Conservation (phyloP, 2,329 filamentous ascomycete species). For the Raffaelea albimanens region DNA sequence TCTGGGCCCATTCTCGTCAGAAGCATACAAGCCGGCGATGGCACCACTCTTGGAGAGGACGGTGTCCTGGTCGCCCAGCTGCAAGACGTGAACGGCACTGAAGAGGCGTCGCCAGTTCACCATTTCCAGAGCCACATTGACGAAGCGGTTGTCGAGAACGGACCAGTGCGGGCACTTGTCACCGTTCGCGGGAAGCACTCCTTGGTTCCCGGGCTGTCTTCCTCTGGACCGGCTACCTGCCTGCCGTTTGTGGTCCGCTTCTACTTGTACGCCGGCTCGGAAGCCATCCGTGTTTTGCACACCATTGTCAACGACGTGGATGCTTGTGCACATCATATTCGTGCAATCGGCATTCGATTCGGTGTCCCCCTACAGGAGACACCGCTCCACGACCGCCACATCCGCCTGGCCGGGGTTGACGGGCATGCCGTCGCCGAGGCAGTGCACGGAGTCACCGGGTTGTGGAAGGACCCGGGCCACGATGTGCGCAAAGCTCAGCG, state of each 20-base stretch:
- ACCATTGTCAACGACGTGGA: conserved; percentile 46
- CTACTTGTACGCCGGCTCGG: conserved; percentile 48
- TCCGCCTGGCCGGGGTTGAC: conserved; percentile 44
- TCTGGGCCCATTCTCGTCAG: background rate
- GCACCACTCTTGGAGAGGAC: background rate
- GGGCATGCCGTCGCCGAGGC: conserved; percentile 48
- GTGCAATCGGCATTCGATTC: conserved; percentile 43
- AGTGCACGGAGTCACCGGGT: conserved; percentile 49
- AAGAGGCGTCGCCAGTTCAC: too few species aligned
- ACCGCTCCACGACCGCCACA: conserved; percentile 47
- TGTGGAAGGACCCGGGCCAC: conserved; percentile 43
- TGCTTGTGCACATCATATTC: conserved; percentile 20
- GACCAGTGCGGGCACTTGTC: background rate
- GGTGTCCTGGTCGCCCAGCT: background rate
- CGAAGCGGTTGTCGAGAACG: conserved; percentile 33
- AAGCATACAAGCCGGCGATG: background rate
- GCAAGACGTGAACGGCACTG: conserved; percentile 16
- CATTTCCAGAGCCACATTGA: conserved; percentile 40
- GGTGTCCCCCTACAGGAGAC: conserved; percentile 42
- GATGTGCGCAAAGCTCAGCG: conserved; percentile 37
- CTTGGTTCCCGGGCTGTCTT: conserved; percentile 21
- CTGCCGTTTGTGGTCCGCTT: conserved; percentile 46
- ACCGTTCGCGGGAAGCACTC: conserved; percentile 18
- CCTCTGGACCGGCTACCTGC: conserved; percentile 27
- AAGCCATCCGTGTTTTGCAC: conserved; percentile 44